These are phyloP conservation scores for Emydomyces testavorans DNA, from an alignment of 2,329 filamentous ascomycete species.

Conservation along the genomic window DNA sequence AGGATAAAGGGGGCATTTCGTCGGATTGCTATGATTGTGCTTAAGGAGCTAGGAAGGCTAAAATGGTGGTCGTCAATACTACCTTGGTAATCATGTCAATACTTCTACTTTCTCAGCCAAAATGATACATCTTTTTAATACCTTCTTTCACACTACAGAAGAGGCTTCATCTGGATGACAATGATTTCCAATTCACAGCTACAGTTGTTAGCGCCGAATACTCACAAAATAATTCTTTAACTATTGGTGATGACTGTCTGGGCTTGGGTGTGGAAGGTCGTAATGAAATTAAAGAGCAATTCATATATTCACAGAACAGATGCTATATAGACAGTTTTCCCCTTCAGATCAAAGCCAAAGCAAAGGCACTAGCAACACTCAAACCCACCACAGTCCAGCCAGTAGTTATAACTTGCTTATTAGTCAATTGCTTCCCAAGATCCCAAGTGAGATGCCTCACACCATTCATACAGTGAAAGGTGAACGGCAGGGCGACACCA, in stretches of 20 bases:
- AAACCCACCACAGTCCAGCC: constrained; percentile 53
- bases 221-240: no score
- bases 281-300: background rate
- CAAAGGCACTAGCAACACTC: constrained; percentile 40
- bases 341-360: constrained; percentile 36
- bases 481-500: constrained; percentile 51
- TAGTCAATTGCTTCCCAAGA: constrained; percentile 49
- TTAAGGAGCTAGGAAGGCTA: background rate
- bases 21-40: background rate
- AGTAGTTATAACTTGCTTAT: constrained; percentile 52
- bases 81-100: constrained; percentile 2
- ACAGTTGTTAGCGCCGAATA: no score
- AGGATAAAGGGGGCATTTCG: background rate
- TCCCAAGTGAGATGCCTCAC: constrained; percentile 63
- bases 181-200: no score
- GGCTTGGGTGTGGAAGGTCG: no score
- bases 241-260: no score
- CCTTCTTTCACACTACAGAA: background rate
- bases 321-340: constrained; percentile 7
- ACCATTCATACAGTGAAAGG: constrained; percentile 58
- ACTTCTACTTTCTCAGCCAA: background rate
- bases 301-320: constrained; percentile 12
- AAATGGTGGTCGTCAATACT: background rate
- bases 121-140: background rate
- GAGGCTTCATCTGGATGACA: no score